phyloP scores from a whole-genome alignment of 2,329 filamentous ascomycete species.

The Epichloe uncinata region DNA sequence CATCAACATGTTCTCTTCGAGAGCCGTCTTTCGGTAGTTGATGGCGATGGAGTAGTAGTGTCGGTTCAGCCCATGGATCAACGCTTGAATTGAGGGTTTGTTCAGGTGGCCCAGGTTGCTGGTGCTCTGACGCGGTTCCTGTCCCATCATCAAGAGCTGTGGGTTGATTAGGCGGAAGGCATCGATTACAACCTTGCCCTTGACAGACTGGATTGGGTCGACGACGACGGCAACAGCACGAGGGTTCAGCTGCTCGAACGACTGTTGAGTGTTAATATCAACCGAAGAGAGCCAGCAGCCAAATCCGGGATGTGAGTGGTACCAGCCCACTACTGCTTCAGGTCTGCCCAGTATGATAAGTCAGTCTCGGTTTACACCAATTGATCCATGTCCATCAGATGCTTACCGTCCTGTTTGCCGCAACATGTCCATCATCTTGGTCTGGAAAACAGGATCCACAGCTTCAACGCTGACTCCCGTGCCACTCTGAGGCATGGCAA shows the following conservation, averaged over 20 bases:
- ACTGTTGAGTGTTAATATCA: conserved; percentile 99
- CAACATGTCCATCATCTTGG: conserved; percentile 99
- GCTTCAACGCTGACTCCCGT: conserved; percentile 97
- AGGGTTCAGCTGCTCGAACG: conserved; percentile 96
- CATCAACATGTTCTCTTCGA: conserved; percentile 99
- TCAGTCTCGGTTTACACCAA: background rate
- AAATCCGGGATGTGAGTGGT: conserved; percentile 97
- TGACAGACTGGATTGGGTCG: conserved; percentile 97
- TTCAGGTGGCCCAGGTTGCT: conserved; percentile 96
- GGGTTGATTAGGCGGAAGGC: conserved; percentile 98
- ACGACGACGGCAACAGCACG: conserved; percentile 96
- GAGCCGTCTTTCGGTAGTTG: conserved; percentile 91
- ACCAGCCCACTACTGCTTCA: conserved; percentile 97
- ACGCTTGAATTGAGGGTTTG: conserved; percentile 98
- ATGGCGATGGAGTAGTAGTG: conserved; percentile 99
- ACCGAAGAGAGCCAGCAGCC: conserved; percentile 98
- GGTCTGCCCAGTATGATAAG: conserved; percentile 40
- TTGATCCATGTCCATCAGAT: conserved; percentile 4
- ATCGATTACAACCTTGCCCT: conserved; percentile 98
- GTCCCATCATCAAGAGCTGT: conserved; percentile 92
- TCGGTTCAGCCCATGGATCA: conserved; percentile 94
- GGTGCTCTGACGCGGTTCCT: conserved; percentile 94
- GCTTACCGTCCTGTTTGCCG: conserved; percentile 84
- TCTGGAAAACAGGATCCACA: conserved; percentile 96
- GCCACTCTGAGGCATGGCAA: conserved; percentile 98